A percentile compares a stretch with the other conserved stretches of the same genome.
Conservation (phyloP, 2,329 filamentous ascomycete species). For the Dothistroma pini region DNA sequence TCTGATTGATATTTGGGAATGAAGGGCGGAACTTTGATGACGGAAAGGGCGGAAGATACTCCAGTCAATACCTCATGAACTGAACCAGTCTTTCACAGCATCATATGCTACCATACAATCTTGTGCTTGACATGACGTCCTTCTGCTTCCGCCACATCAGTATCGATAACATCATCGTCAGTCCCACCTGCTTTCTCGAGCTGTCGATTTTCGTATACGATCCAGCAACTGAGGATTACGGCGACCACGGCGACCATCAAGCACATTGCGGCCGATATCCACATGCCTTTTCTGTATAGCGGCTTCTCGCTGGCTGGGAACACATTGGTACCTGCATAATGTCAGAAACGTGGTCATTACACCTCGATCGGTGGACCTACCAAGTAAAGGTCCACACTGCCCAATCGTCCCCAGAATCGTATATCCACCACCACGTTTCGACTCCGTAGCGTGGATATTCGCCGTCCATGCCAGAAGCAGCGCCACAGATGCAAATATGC, state of each 20-base stretch:
- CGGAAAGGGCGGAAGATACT: background rate
- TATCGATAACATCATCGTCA: slow-evolving; percentile 24
- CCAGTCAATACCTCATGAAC: slow-evolving; percentile 7
- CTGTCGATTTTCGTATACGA: slow-evolving; percentile 59
- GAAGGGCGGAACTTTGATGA: background rate
- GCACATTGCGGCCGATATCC: slow-evolving; percentile 60
- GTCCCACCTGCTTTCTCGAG: slow-evolving; percentile 48
- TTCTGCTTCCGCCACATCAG: slow-evolving; percentile 13
- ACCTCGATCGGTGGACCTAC: slow-evolving; percentile 39
- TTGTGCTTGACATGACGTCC: slow-evolving; percentile 12
- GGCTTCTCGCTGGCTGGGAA: slow-evolving; percentile 53
- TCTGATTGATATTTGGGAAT: background rate
- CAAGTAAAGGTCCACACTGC: slow-evolving; percentile 67
- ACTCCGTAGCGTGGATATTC: slow-evolving; percentile 39
- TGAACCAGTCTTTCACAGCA: background rate
- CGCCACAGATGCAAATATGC: slow-evolving; percentile 38
- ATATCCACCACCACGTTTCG: slow-evolving; percentile 37
- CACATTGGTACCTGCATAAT: slow-evolving; percentile 53
- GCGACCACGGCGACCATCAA: slow-evolving; percentile 57
- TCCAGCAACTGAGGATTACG: slow-evolving; percentile 50
- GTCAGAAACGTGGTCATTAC: slow-evolving; percentile 29
- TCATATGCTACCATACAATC: slow-evolving; percentile 11
- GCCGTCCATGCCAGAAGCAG: slow-evolving; percentile 38
- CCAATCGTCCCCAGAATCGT: slow-evolving; percentile 40
- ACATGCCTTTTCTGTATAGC: slow-evolving; percentile 53